Evolutionary conservation across 306 rosid species (phyloP).

Genomic region (Corylus heterophylla): DNA sequence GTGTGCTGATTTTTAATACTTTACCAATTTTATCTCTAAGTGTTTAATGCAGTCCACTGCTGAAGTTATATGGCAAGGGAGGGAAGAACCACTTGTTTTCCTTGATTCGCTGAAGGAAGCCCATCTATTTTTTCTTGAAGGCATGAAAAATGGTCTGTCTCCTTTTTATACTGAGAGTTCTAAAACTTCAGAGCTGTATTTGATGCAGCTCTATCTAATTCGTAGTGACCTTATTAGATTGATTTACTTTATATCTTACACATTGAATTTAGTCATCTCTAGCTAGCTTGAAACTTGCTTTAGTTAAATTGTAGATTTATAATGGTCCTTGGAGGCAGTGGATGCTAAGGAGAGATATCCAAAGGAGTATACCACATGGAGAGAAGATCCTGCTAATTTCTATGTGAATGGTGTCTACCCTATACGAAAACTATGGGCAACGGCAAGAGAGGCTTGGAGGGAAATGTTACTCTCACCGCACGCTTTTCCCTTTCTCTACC

Average conservation of each 20-base stretch:
- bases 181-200: background rate
- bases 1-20: background rate
- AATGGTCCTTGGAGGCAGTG: too few relatives aligned
- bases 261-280: background rate
- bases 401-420: slow-evolving; percentile 61
- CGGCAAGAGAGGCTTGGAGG: slow-evolving; percentile 73
- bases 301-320: too few relatives aligned
- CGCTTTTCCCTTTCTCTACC: slow-evolving; percentile 22
- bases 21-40: slow-evolving; percentile 9
- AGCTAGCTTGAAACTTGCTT: too few relatives aligned
- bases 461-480: slow-evolving; percentile 71
- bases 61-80: slow-evolving; percentile 69
- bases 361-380: slow-evolving; percentile 26
- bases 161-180: background rate
- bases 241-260: slow-evolving; percentile 19
- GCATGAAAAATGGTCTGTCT: slow-evolving; percentile 77
- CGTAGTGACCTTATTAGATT: background rate
- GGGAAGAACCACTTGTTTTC: slow-evolving; percentile 56
- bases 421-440: slow-evolving; percentile 57
- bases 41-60: slow-evolving; percentile 68
- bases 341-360: too few relatives aligned
- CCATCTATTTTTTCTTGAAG: slow-evolving; percentile 74
- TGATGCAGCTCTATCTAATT: background rate
- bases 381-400: slow-evolving; percentile 81
- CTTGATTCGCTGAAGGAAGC: slow-evolving; percentile 69